phyloP scores from a whole-genome alignment of 306 rosid genomes.

The Vigna nakashimae region DNA sequence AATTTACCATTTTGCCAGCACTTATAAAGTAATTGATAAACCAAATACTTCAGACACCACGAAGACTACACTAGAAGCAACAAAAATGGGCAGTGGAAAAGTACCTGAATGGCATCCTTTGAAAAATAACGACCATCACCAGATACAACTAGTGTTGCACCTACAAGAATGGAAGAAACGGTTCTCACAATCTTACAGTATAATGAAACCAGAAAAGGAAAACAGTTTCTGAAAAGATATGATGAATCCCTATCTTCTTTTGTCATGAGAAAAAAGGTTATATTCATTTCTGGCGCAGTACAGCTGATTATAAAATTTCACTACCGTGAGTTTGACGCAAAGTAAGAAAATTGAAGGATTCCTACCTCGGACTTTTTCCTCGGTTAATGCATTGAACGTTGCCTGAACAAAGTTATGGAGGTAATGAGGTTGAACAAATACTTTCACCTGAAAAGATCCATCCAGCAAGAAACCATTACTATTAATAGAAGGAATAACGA shows the following conservation, averaged over 20 bases:
- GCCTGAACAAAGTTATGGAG: slow-evolving; percentile 93
- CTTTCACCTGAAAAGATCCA: slow-evolving; percentile 82
- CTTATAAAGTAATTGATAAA: slow-evolving; percentile 1
- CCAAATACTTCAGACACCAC: slow-evolving; percentile 26
- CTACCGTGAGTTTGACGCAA: slow-evolving; percentile 28
- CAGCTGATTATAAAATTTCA: not conserved
- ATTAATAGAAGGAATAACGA: slow-evolving; percentile 23
- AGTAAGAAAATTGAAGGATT: slow-evolving; percentile 19
- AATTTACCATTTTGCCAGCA: slow-evolving; percentile 27
- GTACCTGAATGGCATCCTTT: slow-evolving; percentile 94
- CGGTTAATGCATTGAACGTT: slow-evolving; percentile 79
- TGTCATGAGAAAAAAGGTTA: not conserved
- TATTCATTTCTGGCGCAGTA: not conserved
- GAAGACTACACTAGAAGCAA: slow-evolving; percentile 19
- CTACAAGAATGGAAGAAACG: slow-evolving; percentile 53
- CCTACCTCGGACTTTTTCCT: slow-evolving; percentile 85
- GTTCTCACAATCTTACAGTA: slow-evolving; percentile 21
- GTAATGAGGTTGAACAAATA: slow-evolving; percentile 86
- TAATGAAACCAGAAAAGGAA: slow-evolving; percentile 14
- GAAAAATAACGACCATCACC: slow-evolving; percentile 99
- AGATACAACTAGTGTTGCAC: slow-evolving; percentile 93
- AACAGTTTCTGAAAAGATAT: slow-evolving; percentile 1
- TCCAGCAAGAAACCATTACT: slow-evolving; percentile 41
- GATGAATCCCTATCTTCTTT: not conserved
- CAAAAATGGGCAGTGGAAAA: not conserved